Base-by-base conservation (phyloP, 352 stramenopile species). In the Phytophthora idaei region DNA sequence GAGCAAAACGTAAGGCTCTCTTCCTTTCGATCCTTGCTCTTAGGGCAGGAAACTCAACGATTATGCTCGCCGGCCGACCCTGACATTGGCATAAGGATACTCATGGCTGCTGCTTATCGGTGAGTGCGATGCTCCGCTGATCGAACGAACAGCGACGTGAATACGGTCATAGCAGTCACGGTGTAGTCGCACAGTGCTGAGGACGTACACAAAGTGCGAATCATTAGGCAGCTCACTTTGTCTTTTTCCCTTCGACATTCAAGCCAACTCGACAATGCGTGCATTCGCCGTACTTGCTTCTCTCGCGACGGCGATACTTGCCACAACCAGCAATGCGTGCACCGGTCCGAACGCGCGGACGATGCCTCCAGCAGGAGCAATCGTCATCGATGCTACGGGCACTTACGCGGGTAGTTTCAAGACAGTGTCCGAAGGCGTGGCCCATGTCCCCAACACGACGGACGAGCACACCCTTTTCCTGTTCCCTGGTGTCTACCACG, bases 391-490 rank as follows among this genome's bases (percentile, higher is more conserved):
- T 49, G 47, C 21, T 10, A 61, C 48, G 8, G 63, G 63, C 8
- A 11, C 21, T 9, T 59, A 66, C 34, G 31, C 15, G 3, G 48
- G 56, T 12, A 71, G 48, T 57, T 71, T 51, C 49, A 57, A 36
- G 17, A 66, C 45, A 0, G 44, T 71, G 27, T 46, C 48, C 10
- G 57, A 61, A 11, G 56, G 47, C 7, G 31, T 70, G 7, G 41
- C 55, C 6, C 21, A 65, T 25, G 21, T 70, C 21, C 39, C 63
- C n/a, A 66, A 71, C 63, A 66, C 56, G 15, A 71, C 63, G 25
- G 63, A 48, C 1, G 41, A 66, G 1, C 56, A 61, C 49, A 66
- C 48, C 2, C 11, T 71, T 31, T 66, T 66, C 27, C n/a, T 70
- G 15, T 46, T 57, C 8, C 55, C 62, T 8, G 62, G 62, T 3